phyloP scores from a whole-genome alignment of 108 stramenopile genomes.

The Pseudonitzschia delicatissima region DNA sequence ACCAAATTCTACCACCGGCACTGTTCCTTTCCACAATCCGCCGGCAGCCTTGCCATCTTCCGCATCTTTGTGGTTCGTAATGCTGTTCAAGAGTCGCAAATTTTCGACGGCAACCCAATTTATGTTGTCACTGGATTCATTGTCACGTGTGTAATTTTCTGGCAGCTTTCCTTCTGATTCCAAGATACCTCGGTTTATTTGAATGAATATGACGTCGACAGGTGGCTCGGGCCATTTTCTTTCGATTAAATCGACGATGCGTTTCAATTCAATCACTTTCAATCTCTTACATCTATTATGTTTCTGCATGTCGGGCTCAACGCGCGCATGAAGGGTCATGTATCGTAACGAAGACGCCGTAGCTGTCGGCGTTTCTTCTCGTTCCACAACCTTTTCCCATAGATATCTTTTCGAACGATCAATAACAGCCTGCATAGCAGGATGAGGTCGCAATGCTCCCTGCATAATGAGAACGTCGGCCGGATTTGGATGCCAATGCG shows the following conservation, averaged over 20 bases:
- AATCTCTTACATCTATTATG: conserved; percentile 22
- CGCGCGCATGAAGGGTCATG: conserved; percentile 37
- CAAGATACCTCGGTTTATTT: conserved; percentile 26
- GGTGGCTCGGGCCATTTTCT: conserved; percentile 20
- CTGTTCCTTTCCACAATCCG: conserved; percentile 33
- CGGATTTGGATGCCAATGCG: not conserved
- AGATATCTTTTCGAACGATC: too few relatives aligned
- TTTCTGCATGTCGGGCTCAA: conserved; percentile 42
- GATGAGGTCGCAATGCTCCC: conserved; percentile 34
- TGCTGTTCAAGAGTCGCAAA: conserved; percentile 20
- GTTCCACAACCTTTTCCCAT: too few relatives aligned
- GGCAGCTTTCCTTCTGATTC: conserved; percentile 10
- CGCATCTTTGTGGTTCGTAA: not conserved
- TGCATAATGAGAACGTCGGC: conserved; percentile 25
- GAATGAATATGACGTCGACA: conserved; percentile 19
- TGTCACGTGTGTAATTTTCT: too few relatives aligned
- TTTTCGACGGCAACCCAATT: conserved; percentile 28
- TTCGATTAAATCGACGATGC: conserved; percentile 29
- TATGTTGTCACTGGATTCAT: not conserved
- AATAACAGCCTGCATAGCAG: conserved; percentile 4
- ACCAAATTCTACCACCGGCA: conserved; percentile 33
- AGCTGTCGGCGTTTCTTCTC: too few relatives aligned
- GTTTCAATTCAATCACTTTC: conserved; percentile 22
- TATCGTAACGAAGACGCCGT: conserved; percentile 16
- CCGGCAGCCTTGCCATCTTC: not conserved